phyloP scores from a whole-genome alignment of 2,329 filamentous ascomycete genomes.

The Fusarium musae region DNA sequence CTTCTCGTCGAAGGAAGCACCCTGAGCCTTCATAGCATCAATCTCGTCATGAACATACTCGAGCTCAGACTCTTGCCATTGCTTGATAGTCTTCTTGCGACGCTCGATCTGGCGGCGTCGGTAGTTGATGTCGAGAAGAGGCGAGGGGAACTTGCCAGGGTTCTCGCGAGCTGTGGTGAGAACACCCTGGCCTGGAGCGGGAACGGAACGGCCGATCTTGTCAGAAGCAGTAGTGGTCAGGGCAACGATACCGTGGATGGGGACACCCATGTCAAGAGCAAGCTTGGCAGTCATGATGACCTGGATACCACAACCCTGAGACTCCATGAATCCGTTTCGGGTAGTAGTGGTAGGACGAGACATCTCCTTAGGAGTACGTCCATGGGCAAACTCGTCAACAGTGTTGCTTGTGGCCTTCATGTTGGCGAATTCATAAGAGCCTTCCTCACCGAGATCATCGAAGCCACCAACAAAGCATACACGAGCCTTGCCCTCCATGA shows the following conservation, averaged over 20 bases:
- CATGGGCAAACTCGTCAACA: constrained; percentile 94
- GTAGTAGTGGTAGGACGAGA: constrained; percentile 97
- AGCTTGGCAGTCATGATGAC: constrained; percentile 98
- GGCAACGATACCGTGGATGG: constrained; percentile 94
- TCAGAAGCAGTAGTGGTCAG: constrained; percentile 96
- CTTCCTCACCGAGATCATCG: constrained; percentile 99
- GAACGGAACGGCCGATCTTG: constrained; percentile 98
- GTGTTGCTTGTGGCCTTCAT: constrained; percentile 99
- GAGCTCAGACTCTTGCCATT: constrained; percentile 95
- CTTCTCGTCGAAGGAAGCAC: constrained; percentile 78
- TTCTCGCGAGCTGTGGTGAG: constrained; percentile 94
- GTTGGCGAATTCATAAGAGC: constrained; percentile 99
- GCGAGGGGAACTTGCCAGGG: constrained; percentile 91
- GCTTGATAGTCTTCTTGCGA: constrained; percentile 92
- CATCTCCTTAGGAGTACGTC: constrained; percentile 96
- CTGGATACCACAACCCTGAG: constrained; percentile 97
- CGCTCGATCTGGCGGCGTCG: constrained; percentile 93
- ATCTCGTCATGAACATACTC: constrained; percentile 94
- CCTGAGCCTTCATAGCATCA: constrained; percentile 86
- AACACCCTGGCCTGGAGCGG: constrained; percentile 95
- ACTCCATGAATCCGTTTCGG: constrained; percentile 98
- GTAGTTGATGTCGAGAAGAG: constrained; percentile 97
- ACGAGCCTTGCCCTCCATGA: constrained; percentile 96
- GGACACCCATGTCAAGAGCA: constrained; percentile 97
- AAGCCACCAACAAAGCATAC: constrained; percentile 98